Evolutionary conservation across 257 asterid genomes (phyloP), one percentile per base, ranked within the genome.

Genomic region (Schizonepeta tenuifolia): DNA sequence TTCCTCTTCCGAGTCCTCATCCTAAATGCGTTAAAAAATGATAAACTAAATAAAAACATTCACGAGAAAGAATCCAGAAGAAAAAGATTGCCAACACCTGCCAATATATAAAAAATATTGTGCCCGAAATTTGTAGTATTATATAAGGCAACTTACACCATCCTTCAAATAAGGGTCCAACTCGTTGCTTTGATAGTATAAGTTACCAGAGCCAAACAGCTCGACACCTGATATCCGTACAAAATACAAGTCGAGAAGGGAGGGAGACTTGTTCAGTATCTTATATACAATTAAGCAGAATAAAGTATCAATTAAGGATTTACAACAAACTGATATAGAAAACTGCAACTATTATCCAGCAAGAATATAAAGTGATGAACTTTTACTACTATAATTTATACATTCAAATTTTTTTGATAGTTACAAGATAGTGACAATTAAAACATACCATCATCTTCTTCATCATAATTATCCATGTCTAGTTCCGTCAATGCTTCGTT

Each of bases 381-480:
- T 36, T 56, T n/a, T n/a, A n/a, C 55, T 12, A 6, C 21, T n/a
- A 58, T 28, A 28, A 28, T 28, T 15, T 2, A 43, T 5, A 2
- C 2, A 17, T 11, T 43, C 5, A 43, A 72, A 49, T 38, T 63
- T 47, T 43, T 51, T 40, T 33, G 2, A 54, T 40, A 11, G 59
- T 51, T n/a, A 54, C 31, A 51, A 38, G 73, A 57, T 11, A 21
- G 28, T 33, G 65, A 58, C 51, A 38, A 9, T 22, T 18, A 14
- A 24, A 49, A 61, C 21, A 41, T 87, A 90, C 97, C 97, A 71
- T 88, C 96, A 28, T 95, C 98, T 77, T 94, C 99, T 14, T 95
- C 91, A 38, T 92, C 97, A 69, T 95, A 95, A 63, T 81, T 69
- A 70, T 92, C 99, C 98, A 95, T 90, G 78, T 90, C 86, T 47